Evolutionary conservation across 176 grass and related monocot species (phyloP).

Genomic region (Bonia amplexicaulis): DNA sequence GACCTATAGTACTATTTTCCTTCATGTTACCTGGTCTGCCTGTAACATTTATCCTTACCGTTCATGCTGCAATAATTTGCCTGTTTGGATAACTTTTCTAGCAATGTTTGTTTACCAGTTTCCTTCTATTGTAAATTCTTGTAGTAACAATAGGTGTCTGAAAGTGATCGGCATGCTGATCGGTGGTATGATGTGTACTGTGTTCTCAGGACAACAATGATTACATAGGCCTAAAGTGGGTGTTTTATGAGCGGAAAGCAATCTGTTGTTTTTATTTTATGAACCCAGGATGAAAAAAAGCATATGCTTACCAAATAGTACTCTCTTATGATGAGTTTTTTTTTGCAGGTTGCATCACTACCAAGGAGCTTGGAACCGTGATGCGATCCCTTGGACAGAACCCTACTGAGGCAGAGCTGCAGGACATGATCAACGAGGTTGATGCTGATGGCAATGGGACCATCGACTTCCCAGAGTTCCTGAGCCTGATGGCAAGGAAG

Average conservation of each 20-base stretch:
- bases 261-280: not conserved
- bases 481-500: slow-evolving; percentile 72
- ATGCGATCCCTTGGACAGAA: slow-evolving; percentile 75
- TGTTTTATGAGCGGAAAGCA: not conserved
- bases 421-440: slow-evolving; percentile 79
- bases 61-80: not conserved
- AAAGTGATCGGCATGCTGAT: not conserved
- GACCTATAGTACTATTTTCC: not conserved
- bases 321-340: not conserved
- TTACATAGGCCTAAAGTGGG: not conserved
- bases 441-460: slow-evolving; percentile 73
- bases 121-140: not conserved
- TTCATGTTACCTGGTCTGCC: not conserved
- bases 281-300: not conserved
- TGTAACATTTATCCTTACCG: not conserved
- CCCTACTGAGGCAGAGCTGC: slow-evolving; percentile 68
- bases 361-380: slow-evolving; percentile 71
- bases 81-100: not conserved
- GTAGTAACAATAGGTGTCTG: not conserved
- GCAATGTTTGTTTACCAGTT: not conserved
- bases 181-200: not conserved
- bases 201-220: not conserved
- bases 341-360: slow-evolving; percentile 60
- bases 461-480: slow-evolving; percentile 70
- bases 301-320: not conserved